A percentile compares a stretch with the other conserved stretches of the same genome.
These are phyloP conservation scores for Mycosphaerella arachidis DNA, from an alignment of 2,329 filamentous ascomycete genomes.

Conservation along the genomic window DNA sequence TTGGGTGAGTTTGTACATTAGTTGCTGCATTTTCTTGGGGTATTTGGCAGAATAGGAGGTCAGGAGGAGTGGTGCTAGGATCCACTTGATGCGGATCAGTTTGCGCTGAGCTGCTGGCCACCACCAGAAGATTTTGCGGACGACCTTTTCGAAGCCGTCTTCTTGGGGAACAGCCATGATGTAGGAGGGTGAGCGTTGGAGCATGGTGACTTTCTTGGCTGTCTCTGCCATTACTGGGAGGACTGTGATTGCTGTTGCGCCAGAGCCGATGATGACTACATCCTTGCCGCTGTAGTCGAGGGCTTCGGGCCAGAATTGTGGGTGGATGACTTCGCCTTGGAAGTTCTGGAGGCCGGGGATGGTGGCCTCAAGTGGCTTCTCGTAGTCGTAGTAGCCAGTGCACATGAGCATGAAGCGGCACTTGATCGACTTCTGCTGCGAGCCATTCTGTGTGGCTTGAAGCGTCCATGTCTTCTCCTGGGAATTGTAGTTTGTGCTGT, in stretches of 20 bases:
- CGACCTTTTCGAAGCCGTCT: slow-evolving; percentile 25
- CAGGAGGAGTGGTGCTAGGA: slow-evolving; percentile 34
- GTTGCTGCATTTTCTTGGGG: slow-evolving; percentile 27
- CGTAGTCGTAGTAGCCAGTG: slow-evolving; percentile 71
- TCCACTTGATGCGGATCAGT: slow-evolving; percentile 35
- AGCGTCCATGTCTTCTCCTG: slow-evolving; percentile 47
- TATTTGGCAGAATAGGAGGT: slow-evolving; percentile 32
- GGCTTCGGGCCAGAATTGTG: slow-evolving; percentile 71
- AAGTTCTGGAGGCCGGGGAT: slow-evolving; percentile 68
- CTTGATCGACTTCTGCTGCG: slow-evolving; percentile 34
- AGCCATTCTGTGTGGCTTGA: slow-evolving; percentile 36
- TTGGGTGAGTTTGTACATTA: slow-evolving; percentile 43
- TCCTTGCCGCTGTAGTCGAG: slow-evolving; percentile 63
- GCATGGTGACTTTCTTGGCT: slow-evolving; percentile 67
- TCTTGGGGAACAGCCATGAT: slow-evolving; percentile 28
- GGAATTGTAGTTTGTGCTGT: slow-evolving; percentile 42
- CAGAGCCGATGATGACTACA: slow-evolving; percentile 69
- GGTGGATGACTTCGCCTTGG: slow-evolving; percentile 59
- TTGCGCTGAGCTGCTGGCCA: slow-evolving; percentile 24
- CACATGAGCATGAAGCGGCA: slow-evolving; percentile 54
- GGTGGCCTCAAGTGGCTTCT: slow-evolving; percentile 53
- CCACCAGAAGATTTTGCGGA: slow-evolving; percentile 23
- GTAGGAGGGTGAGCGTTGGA: slow-evolving; percentile 74
- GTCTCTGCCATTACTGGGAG: slow-evolving; percentile 64
- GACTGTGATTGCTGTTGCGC: slow-evolving; percentile 75